Evolutionary conservation across 768 basidiomycete genomes (phyloP).

Genomic region (Lentinula sp.): DNA sequence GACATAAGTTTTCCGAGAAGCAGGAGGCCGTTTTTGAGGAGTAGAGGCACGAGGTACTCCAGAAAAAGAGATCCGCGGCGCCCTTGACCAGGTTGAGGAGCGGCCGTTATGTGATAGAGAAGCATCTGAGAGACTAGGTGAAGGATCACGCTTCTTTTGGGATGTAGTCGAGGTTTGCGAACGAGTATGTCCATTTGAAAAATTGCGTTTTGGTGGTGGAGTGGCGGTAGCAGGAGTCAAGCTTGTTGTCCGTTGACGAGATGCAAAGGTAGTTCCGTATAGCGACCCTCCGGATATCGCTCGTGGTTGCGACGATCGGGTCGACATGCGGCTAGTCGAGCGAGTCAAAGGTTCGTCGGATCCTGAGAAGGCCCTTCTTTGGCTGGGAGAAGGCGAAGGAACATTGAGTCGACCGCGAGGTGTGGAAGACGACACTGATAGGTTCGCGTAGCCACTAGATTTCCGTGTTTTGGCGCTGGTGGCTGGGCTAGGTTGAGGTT

Average conservation of each 20-base stretch:
- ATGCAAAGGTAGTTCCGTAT: constrained; percentile 67
- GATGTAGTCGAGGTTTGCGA: constrained; percentile 29
- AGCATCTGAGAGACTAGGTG: constrained; percentile 59
- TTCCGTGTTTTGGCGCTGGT: constrained; percentile 10
- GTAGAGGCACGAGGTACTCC: constrained; percentile 36
- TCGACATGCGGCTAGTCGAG: constrained; percentile 51
- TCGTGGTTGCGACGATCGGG: constrained; percentile 42
- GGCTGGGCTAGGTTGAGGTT: constrained; percentile 7
- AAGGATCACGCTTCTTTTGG: constrained; percentile 34
- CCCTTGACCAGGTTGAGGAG: constrained; percentile 59
- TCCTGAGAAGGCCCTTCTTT: constrained; percentile 45
- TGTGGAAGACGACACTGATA: constrained; percentile 21
- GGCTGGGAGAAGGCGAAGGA: constrained; percentile 31
- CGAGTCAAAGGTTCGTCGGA: constrained; percentile 38
- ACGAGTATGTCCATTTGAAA: constrained; percentile 28
- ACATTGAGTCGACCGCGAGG: constrained; percentile 37
- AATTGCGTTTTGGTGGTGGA: constrained; percentile 23
- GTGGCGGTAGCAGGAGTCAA: constrained; percentile 35
- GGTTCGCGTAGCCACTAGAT: constrained; percentile 19
- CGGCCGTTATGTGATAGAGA: constrained; percentile 36
- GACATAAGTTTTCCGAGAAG: constrained; percentile 64
- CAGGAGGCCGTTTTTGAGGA: constrained; percentile 35
- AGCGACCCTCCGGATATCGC: constrained; percentile 66
- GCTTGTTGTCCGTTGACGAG: constrained; percentile 78
- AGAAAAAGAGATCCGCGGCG: constrained; percentile 58